Evolutionary conservation across 805 yeast species (phyloP).

Genomic region (Starmerella khaoyaiensis): DNA sequence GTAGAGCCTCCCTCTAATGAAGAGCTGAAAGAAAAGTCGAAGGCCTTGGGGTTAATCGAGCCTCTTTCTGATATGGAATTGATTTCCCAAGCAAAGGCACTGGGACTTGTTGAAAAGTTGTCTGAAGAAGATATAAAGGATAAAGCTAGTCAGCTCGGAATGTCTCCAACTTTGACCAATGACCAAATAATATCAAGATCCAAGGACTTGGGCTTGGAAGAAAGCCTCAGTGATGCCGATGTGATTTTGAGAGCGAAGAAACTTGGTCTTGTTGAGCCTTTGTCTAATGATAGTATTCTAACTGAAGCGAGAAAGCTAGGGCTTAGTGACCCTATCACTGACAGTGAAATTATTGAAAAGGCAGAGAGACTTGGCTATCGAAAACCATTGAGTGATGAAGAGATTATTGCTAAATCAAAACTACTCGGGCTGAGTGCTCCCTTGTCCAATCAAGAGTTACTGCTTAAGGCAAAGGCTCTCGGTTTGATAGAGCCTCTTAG

Average conservation of each 20-base stretch:
- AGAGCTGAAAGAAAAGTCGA: constrained; percentile 21
- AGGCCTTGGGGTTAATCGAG: constrained; percentile 17
- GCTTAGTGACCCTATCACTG: constrained; percentile 14
- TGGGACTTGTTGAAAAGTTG: constrained; percentile 25
- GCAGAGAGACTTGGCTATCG: constrained; percentile 20
- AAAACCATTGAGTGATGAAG: constrained; percentile 6
- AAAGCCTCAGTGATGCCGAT: constrained; percentile 24
- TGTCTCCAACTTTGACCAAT: constrained; percentile 31
- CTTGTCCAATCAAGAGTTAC: constrained; percentile 42
- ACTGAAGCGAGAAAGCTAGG: constrained; percentile 15
- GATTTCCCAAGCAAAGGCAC: constrained; percentile 6
- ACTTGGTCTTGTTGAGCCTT: constrained; percentile 19
- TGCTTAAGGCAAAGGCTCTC: constrained; percentile 20
- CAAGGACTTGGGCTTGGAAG: constrained; percentile 19
- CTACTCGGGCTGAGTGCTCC: constrained; percentile 11
- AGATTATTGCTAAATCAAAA: constrained; percentile 32
- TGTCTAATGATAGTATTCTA: constrained; percentile 6
- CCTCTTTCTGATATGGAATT: constrained; percentile 10
- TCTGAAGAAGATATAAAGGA: constrained; percentile 4
- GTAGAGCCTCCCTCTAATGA: constrained; percentile 57
- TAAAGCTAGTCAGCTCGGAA: constrained; percentile 21
- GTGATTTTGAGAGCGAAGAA: constrained; percentile 6
- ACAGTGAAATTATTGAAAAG: constrained; percentile 10
- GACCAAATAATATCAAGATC: constrained; percentile 31
- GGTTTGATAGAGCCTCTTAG: constrained; percentile 18